phyloP scores from a whole-genome alignment of 2,329 filamentous ascomycete species.

The Xylariaceae sp. region DNA sequence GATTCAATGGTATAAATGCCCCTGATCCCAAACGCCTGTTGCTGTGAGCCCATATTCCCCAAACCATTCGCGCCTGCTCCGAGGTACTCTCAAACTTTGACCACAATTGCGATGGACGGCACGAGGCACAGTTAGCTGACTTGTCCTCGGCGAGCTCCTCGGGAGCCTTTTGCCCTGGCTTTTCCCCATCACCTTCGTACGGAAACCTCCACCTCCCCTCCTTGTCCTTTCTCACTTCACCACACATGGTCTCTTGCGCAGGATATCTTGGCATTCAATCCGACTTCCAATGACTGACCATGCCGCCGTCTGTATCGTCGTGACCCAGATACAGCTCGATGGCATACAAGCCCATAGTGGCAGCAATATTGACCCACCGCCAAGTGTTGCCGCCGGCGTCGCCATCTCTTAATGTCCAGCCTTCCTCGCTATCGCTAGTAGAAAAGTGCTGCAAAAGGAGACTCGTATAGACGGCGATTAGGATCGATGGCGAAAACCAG shows the following conservation, averaged over 20 bases:
- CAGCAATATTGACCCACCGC: constrained; percentile 89
- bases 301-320: constrained; percentile 68
- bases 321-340: constrained; percentile 85
- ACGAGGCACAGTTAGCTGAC: no score
- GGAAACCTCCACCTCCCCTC: no score
- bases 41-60: constrained; percentile 25
- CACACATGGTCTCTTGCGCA: no score
- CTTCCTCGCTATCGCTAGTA: constrained; percentile 62
- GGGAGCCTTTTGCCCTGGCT: no score
- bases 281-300: constrained; percentile 86
- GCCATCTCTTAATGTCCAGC: constrained; percentile 83
- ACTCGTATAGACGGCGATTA: constrained; percentile 95
- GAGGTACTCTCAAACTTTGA: constrained; percentile 15
- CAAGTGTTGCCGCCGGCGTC: constrained; percentile 81
- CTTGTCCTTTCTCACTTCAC: no score
- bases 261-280: constrained; percentile 47
- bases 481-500: constrained; percentile 91
- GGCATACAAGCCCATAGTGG: constrained; percentile 85
- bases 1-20: constrained; percentile 29
- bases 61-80: constrained; percentile 15
- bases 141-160: no score
- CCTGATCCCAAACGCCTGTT: constrained; percentile 29
- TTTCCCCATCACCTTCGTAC: no score
- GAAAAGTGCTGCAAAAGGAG: constrained; percentile 93
- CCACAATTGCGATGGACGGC: not conserved